Base-by-base conservation (phyloP, 2,329 filamentous ascomycete species). In the Colletotrichum sp. region DNA sequence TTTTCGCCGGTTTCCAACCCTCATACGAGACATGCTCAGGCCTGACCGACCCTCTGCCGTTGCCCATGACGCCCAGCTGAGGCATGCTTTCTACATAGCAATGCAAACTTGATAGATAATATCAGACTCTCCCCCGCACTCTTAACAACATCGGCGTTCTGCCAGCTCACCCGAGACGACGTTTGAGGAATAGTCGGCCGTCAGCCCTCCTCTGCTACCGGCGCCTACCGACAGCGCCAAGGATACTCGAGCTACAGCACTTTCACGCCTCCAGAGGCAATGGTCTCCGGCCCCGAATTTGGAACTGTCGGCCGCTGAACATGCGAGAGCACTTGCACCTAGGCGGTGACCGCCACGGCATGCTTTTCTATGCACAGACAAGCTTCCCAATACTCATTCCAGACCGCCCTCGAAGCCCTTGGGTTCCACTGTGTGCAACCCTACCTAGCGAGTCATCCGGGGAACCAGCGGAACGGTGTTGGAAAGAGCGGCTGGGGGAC, bases 191-290 rank as follows among this genome's bases (percentile, higher is more conserved):
- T 18, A 68, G 67, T 72, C 55, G 66, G 62, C 64, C 68, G 48
- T 59, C 30, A 59, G 34, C 34, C 36, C 15, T 68, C 63, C 39
- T 44, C 34, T 52, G 39, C 28, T 67, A 15, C 64, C 71, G 55
- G 55, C 69, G 69, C 63, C 48, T 39, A 22, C 74, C 70, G 74
- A 52, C 64, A 69, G 26, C 64, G 71, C 68, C 32, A 39, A 39
- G 66, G 10, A 30, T 36, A 32, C 52, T 36, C 10, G 52, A 16
- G 48, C 48, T 59, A 70, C 55, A 68, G 44, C n/a, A 52, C 44
- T 8, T 13, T 22, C 44, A 52, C 18, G 16, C 28, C 36, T 8
- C 15, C 34, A 48, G 52, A 34, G 44, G 39, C 39, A 48, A 22
- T 18, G 30, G 39, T 30, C 16, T 18, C 24, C 22, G n/a, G 30